Evolutionary conservation across 148 eudicot genomes (phyloP).

Genomic region (Arctostaphylos glauca): DNA sequence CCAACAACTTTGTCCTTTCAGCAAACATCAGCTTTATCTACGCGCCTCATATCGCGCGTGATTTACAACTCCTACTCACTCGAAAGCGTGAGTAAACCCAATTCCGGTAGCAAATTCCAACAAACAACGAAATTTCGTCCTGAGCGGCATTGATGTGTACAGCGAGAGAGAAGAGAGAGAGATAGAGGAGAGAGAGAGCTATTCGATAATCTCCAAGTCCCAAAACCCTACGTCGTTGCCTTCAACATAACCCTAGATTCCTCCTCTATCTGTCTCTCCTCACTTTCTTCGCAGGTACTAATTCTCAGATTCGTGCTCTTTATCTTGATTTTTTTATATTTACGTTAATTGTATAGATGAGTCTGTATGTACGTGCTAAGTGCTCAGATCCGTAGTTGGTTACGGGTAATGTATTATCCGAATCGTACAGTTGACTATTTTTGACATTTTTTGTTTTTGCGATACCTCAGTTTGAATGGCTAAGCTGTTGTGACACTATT

Average conservation of each 20-base stretch:
- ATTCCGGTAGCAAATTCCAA: slow-evolving; percentile 1
- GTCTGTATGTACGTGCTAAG: neutral
- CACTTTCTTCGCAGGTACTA: slow-evolving; percentile 13
- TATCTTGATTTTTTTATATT: neutral
- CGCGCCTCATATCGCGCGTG: slow-evolving; percentile 5
- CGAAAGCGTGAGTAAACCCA: slow-evolving; percentile 5
- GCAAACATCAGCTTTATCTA: neutral
- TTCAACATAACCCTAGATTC: slow-evolving; percentile 10
- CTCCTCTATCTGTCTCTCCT: slow-evolving; percentile 4
- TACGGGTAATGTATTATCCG: neutral
- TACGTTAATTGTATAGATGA: neutral
- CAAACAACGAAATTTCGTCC: neutral
- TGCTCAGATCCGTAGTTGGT: slow-evolving; percentile 13
- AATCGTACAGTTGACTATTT: neutral
- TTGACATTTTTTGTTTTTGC: neutral
- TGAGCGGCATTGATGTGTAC: no score
- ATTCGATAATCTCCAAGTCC: neutral
- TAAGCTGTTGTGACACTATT: neutral
- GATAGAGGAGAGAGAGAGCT: neutral
- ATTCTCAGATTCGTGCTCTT: neutral
- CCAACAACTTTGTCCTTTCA: neutral
- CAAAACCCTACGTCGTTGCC: slow-evolving; percentile 8
- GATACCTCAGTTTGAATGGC: neutral
- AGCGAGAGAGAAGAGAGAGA: neutral
- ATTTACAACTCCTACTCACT: neutral